Conservation (phyloP, 768 basidiomycete species). For the Calocybe gangraenosa region DNA sequence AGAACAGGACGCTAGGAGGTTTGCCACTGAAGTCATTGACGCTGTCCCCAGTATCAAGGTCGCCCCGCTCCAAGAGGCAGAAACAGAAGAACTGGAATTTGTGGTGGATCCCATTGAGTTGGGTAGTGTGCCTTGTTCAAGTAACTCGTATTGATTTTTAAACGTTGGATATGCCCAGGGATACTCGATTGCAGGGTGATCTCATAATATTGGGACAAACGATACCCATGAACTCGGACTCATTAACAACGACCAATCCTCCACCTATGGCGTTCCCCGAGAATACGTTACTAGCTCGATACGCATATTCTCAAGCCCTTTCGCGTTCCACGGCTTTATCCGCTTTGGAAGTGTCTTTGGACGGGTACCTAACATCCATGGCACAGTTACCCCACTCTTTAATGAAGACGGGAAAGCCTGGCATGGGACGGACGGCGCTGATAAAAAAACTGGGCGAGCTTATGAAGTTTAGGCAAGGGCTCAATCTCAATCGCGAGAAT, state of each 20-base stretch:
- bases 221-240: constrained; percentile 51
- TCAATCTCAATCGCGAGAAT: constrained; percentile 88
- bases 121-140: constrained; percentile 28
- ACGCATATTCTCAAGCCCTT: constrained; percentile 88
- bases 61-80: constrained; percentile 58
- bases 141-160: constrained; percentile 11
- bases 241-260: constrained; percentile 35
- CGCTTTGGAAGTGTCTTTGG: constrained; percentile 80
- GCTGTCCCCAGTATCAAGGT: constrained; percentile 56
- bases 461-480: constrained; percentile 86
- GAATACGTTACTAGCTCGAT: constrained; percentile 79
- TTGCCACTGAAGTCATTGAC: constrained; percentile 59
- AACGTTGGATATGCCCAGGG: constrained; percentile 35
- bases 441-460: constrained; percentile 92
- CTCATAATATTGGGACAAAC: constrained; percentile 82
- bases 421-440: constrained; percentile 73
- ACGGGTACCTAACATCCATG: constrained; percentile 80
- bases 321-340: constrained; percentile 87
- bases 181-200: constrained; percentile 87
- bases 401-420: constrained; percentile 78
- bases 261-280: constrained; percentile 56
- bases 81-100: constrained; percentile 91
- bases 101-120: constrained; percentile 89
- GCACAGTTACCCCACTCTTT: constrained; percentile 74
- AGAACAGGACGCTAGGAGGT: constrained; percentile 68